phyloP scores from a whole-genome alignment of 2,329 filamentous ascomycete species.

The Paracoccidioides brasiliensis region DNA sequence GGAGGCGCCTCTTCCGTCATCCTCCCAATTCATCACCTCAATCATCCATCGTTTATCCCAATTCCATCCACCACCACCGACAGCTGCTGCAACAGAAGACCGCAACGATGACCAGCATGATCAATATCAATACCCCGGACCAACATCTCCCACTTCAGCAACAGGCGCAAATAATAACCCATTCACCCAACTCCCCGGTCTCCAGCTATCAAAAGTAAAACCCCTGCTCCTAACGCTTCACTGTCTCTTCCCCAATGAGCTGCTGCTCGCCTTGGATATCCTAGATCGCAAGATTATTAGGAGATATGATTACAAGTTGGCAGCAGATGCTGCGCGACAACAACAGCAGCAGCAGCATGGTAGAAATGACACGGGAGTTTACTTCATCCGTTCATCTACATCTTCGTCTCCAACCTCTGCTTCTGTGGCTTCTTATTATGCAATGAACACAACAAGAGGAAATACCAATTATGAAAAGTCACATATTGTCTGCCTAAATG shows the following conservation, averaged over 20 bases:
- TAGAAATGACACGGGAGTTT: slow-evolving; percentile 28
- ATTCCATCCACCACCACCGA: neutral
- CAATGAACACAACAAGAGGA: slow-evolving; percentile 7
- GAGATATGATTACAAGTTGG: neutral
- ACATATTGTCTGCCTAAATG: slow-evolving; percentile 59
- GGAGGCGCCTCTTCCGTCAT: neutral
- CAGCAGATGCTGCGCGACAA: neutral
- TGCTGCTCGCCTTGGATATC: slow-evolving; percentile 77
- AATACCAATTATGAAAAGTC: slow-evolving; percentile 8
- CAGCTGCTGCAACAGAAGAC: neutral
- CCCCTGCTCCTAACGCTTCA: slow-evolving; percentile 66
- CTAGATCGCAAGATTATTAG: slow-evolving; percentile 65
- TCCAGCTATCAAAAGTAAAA: slow-evolving; percentile 23
- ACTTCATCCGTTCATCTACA: slow-evolving; percentile 53
- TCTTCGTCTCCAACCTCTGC: slow-evolving; percentile 19
- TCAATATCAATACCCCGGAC: neutral
- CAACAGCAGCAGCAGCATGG: slow-evolving; percentile 1
- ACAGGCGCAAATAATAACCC: slow-evolving; percentile 1
- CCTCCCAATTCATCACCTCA: slow-evolving; percentile 2
- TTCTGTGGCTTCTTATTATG: too few relatives aligned
- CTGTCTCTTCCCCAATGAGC: slow-evolving; percentile 65
- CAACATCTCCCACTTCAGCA: neutral
- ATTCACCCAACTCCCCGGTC: slow-evolving; percentile 5
- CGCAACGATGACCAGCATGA: neutral
- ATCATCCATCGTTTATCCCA: neutral